Percentiles rank a stretch among this genome's conserved stretches.
Evolutionary conservation across 2,329 filamentous ascomycete genomes (phyloP).

Genomic region (Thermoascus crustaceus): DNA sequence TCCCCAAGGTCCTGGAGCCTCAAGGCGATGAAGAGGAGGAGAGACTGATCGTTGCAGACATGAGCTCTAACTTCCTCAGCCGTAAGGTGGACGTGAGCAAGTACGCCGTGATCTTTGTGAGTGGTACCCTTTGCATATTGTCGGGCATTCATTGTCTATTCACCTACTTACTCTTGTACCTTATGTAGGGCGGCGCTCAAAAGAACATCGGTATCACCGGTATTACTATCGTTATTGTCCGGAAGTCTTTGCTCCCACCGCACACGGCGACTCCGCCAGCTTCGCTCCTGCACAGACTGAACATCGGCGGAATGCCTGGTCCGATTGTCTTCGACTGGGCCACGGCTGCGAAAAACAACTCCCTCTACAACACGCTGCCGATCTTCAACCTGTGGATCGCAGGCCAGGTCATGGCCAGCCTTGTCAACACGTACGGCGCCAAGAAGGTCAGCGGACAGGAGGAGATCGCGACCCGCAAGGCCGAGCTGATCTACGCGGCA

Average conservation of each 20-base stretch:
- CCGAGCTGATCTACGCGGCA: conserved; percentile 63
- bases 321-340: conserved; percentile 78
- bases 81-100: conserved; percentile 68
- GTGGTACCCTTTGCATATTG: conserved; percentile 12
- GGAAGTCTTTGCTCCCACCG: conserved; percentile 70
- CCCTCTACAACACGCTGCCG: conserved; percentile 88
- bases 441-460: conserved; percentile 70
- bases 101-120: conserved; percentile 76
- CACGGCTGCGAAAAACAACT: conserved; percentile 84
- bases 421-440: conserved; percentile 57
- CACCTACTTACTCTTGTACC: conserved; percentile 8
- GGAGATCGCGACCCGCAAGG: conserved; percentile 64
- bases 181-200: conserved; percentile 63
- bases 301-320: conserved; percentile 54
- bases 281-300: conserved; percentile 62
- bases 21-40: conserved; percentile 53
- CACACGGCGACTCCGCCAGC: conserved; percentile 56
- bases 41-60: conserved; percentile 78
- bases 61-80: conserved; percentile 90
- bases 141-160: conserved; percentile 2
- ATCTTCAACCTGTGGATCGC: conserved; percentile 92
- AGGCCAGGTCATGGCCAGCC: conserved; percentile 74
- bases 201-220: conserved; percentile 88
- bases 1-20: conserved; percentile 56
- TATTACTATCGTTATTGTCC: conserved; percentile 76